Evolutionary conservation across 2,329 filamentous ascomycete species (phyloP), one percentile per base, ranked within the genome.

Genomic region (Pseudocercospora pini-densiflorae): DNA sequence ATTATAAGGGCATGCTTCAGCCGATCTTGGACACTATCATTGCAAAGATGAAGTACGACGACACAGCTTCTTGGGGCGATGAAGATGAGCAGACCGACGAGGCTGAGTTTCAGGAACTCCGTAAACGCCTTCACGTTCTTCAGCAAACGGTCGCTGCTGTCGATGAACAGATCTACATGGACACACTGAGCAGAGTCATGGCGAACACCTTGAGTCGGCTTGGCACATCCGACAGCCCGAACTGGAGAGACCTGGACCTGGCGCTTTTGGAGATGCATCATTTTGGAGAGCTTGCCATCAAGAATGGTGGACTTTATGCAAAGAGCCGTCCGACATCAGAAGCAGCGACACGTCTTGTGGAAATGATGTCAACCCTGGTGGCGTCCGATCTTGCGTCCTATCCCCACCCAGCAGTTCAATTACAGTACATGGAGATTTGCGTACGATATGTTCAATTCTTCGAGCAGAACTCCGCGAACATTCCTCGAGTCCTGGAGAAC

Each of bases 341-440:
- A 51, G 93, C 94, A 57, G 89, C 92, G 5, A 91, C 94, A 78
- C 89, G 92, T 70, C 84, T 99, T 64, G 88, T 94, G 65, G 90
- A 90, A 67, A 97, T 99, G 92, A 97, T 99, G 92, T 86, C 88
- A 73, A 94, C 92, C 81, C 94, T 99, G 92, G 91, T 98, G 62
- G 90, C 95, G 78, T 97, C 93, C 71, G 93, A 92, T 72, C 91
- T 97, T 71, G 90, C 92, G 66, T 90, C 86, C 51, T 96, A 94
- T 79, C 89, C 90, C 16, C 95, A 98, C 77, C 94, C 95, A 1
- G 93, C 94, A 16, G 94, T 97, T 60, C 88, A 97, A 70, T 85
- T 99, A 23, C 93, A 97, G 80, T 99, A 97, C 77, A 97, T 99
- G 94, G 95, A 99, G 79, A 97, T 97, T 40, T 97, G 94, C 78